Conservation (phyloP, 805 yeast genomes). For the Wilhelminamyces savonicus region DNA sequence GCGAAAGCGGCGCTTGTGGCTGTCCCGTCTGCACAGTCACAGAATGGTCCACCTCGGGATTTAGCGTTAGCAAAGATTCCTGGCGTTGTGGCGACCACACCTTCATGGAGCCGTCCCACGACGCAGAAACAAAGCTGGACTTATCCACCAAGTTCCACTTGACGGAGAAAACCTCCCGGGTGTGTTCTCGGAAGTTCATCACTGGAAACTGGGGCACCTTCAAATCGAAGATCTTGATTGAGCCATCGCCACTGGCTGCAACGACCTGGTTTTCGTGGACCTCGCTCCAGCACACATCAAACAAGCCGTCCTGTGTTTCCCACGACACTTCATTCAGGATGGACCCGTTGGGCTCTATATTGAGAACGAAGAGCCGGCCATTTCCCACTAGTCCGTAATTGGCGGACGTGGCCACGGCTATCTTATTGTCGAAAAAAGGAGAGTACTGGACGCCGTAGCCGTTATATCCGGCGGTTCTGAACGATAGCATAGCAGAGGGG, state of each 20-base stretch:
- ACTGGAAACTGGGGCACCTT: conserved; percentile 65
- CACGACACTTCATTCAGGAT: conserved; percentile 51
- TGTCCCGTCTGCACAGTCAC: conserved; percentile 17
- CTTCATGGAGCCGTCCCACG: conserved; percentile 91
- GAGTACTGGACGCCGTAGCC: conserved; percentile 88
- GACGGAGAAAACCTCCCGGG: conserved; percentile 65
- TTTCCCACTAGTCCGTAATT: conserved; percentile 94
- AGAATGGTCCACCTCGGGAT: conserved; percentile 21
- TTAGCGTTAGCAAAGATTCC: conserved; percentile 52
- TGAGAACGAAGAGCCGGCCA: conserved; percentile 70
- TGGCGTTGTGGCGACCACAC: conserved; percentile 65
- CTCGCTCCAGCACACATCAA: conserved; percentile 88
- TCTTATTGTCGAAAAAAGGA: conserved; percentile 82
- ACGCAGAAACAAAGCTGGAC: conserved; percentile 61
- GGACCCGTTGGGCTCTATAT: conserved; percentile 62
- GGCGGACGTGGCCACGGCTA: conserved; percentile 87
- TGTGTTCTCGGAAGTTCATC: conserved; percentile 70
- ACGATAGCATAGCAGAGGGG: conserved; percentile 81
- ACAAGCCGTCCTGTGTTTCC: conserved; percentile 91
- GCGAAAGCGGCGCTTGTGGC: conserved; percentile 27
- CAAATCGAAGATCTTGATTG: conserved; percentile 74
- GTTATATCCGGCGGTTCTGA: conserved; percentile 70
- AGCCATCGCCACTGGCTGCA: conserved; percentile 87
- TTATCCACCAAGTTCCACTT: conserved; percentile 72
- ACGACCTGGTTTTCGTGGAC: conserved; percentile 78